Base-by-base conservation (phyloP, 345 rosid genomes). In the Dipteronia sinensis region DNA sequence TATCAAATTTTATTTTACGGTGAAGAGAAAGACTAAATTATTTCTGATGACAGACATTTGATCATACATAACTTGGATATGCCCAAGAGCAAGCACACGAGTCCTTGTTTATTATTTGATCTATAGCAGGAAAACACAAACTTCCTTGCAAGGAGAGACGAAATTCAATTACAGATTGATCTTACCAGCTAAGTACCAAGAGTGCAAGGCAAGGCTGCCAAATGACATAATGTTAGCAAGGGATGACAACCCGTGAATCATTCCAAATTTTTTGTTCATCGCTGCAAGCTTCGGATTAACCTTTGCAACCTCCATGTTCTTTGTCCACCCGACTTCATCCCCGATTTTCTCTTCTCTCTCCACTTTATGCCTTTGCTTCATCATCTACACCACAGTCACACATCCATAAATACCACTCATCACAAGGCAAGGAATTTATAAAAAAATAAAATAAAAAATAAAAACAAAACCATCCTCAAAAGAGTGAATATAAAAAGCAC, bases 261-360 rank as follows among this genome's bases (percentile, higher is more conserved):
- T 93, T 67, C 99, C 99, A 27, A 95, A 95, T 85, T 95, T 95
- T 91, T 95, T 93, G 88, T 95, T 93, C 99, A 92, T 92, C 38
- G 98, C 93, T 65, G 97, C 97, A 59, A 95, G 96, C 88, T 90
- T 89, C 1, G 98, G 99, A 75, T 87, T 91, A 56, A 56, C 77
- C 87, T 95, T 95, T 3, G 99, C 98, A 47, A 69, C 92, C 74
- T 93, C 96, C 67, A 12, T 56, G 85, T 95, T 95, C 97, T 95
- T 95, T 10, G 98, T 76, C 97, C 93, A 79, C n/a, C 99, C 98
- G 44, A 91, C 62, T 81, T 95, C 98, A 6, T 84, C 86, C 40
- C 98, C 99, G 40, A 93, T 86, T 80, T 89, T 88, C 70, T 82
- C 78, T 46, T 94, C 99, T 59, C 88, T 92, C 86, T 96, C 99